Evolutionary conservation across 2,329 filamentous ascomycete species (phyloP).

Genomic region (Knufia fluminis): DNA sequence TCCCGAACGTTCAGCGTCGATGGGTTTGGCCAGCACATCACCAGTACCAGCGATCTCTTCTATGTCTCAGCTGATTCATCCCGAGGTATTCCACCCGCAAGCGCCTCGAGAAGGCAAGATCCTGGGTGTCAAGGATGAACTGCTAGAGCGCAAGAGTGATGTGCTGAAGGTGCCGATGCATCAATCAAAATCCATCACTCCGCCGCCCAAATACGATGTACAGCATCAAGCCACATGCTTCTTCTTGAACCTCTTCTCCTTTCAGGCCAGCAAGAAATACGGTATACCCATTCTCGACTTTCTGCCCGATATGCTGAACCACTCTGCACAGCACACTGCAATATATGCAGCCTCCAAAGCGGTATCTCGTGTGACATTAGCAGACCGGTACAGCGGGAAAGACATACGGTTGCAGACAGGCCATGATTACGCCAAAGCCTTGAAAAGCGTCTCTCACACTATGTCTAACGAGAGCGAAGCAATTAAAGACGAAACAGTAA

Average conservation of each 20-base stretch:
- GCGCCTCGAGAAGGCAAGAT: background rate
- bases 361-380: constrained; percentile 21
- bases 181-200: constrained; percentile 2
- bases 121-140: constrained; percentile 7
- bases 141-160: background rate
- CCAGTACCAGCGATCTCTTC: background rate
- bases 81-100: background rate
- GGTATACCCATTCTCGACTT: constrained; percentile 21
- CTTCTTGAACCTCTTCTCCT: constrained; percentile 21
- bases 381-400: constrained; percentile 20
- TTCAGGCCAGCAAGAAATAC: constrained; percentile 19
- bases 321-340: constrained; percentile 11
- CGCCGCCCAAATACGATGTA: constrained; percentile 19
- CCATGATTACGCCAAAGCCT: constrained; percentile 17
- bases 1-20: background rate
- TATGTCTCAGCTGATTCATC: background rate
- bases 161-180: background rate
- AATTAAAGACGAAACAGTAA: constrained; percentile 19
- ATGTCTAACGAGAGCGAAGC: constrained; percentile 15
- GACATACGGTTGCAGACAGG: constrained; percentile 18
- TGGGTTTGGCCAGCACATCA: background rate
- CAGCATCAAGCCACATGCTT: constrained; percentile 21
- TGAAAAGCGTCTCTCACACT: constrained; percentile 13
- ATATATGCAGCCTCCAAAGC: constrained; percentile 17
- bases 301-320: constrained; percentile 16